Base-by-base conservation (phyloP, 805 yeast species). In the Saccharomyces mikatae region DNA sequence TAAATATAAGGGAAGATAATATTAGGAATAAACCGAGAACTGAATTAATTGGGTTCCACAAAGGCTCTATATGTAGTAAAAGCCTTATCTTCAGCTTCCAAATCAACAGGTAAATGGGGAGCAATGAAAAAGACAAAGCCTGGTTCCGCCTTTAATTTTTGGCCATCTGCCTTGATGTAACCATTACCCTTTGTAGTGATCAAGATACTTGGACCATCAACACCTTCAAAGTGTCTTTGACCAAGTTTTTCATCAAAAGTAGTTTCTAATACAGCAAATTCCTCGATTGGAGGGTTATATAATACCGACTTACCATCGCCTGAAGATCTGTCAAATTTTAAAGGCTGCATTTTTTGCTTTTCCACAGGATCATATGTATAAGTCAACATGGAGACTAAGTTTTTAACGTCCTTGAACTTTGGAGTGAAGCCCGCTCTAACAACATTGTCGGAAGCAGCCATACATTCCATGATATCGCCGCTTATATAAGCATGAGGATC, bases 391-490 rank as follows among this genome's bases (percentile, higher is more conserved):
- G 80, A 82, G 47, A 94, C 97, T 67, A 94, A 81, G 65, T 87
- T 89, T 56, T 83, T 73, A 57, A 94, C 98, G 71, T 94, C 99
- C 74, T 92, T 94, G 77, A 92, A 94, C 72, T 94, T 94, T 58
- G 99, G 99, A n/a, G 99, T 94, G 78, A 94, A 94, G 13, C 99
- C 99, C 3, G 97, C 96, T 71, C 99, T 83, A 50, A 94, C 97
- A 55, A 94, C 99, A 66, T 94, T 94, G 71, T 94, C 99, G 46
- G 95, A 86, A 8, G 99, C 97, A 47, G 99, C 99, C 99, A 94
- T 94, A 77, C 99, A 94, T 76, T 94, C 99, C 67, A 94, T 91
- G 62, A 94, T 94, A 71, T 94, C 98, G 61, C 99, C 99, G 53
- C 86, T 80, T 58, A 94, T 92, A 73, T 94, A 94, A 32, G 99